Base-by-base conservation (phyloP, 257 asterid species). In the Lithospermum erythrorhizon region DNA sequence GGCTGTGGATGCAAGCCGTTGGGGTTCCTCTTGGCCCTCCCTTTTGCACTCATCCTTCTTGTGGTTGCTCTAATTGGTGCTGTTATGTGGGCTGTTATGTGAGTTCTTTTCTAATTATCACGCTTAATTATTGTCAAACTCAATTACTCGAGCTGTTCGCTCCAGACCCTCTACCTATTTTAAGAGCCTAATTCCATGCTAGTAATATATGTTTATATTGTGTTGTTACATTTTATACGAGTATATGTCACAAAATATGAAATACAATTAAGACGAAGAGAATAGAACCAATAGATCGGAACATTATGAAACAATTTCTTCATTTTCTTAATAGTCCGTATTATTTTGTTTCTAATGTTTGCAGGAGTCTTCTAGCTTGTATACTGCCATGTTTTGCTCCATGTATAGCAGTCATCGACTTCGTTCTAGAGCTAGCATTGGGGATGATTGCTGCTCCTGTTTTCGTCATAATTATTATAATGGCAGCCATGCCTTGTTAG, bases 31-130 rank as follows among this genome's bases (percentile, higher is more conserved):
- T 58, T 81, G 52, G 81, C 83, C 58, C 86, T 87, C 21, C 96
- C 96, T 16, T 87, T 85, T 72, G 96, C 96, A 58, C 57, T 87
- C 10, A 63, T 87, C 65, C 67, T 83, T 30, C 89, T 85, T 20
- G 11, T 87, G 59, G 79, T 87, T 67, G 83, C 94, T 41, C 52
- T 87, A 67, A 59, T 85, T 76, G 96, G 94, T 52, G 83, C 76
- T 49, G 65, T 81, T 65, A 63, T 87, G 74, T 87, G 91, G 96
- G 72, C 85, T 71, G 75, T 85, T 73, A 94, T 94, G 96, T 86
- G 13, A 1, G 15, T 55, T 52, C 23, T n/a, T 17, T 57, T 47
- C 64, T 69, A 13, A 11, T 16, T 6, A 25, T 16, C 25, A n/a
- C 5, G 13, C 47, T 17, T 24, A 24, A 8, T 7, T 55, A 53